Evolutionary conservation across 768 basidiomycete species (phyloP).

Genomic region (Leccinum broughii): DNA sequence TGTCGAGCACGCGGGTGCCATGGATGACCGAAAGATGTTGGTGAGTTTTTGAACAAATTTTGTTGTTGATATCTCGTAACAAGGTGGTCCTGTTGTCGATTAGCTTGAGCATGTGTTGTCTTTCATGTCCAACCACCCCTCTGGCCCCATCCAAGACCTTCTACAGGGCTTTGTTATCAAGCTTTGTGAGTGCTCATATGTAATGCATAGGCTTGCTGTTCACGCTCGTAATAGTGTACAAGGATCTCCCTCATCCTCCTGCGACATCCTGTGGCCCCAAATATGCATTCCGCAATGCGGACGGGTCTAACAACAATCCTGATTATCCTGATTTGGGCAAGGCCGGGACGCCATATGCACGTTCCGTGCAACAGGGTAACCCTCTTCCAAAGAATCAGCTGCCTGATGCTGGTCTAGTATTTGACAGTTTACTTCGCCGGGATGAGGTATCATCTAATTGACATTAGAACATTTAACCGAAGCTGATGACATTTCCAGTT

Average conservation of each 20-base stretch:
- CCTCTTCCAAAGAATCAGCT: constrained; percentile 66
- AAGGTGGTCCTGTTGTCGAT: neutral
- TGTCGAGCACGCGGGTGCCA: constrained; percentile 54
- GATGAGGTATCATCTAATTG: constrained; percentile 49
- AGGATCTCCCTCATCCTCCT: constrained; percentile 80
- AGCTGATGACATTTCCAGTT: constrained; percentile 46
- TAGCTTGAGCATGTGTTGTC: constrained; percentile 73
- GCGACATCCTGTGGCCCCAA: constrained; percentile 62
- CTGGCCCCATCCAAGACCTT: constrained; percentile 43
- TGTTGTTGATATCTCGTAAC: neutral
- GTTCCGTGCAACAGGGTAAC: constrained; percentile 72
- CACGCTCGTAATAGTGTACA: constrained; percentile 55
- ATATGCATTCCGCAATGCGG: constrained; percentile 70
- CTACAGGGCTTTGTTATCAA: constrained; percentile 44
- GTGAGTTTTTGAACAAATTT: constrained; percentile 41
- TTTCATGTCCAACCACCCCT: constrained; percentile 59
- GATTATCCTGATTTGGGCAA: constrained; percentile 70
- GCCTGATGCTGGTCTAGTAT: constrained; percentile 79
- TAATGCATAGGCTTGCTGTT: neutral
- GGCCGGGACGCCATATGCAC: constrained; percentile 77
- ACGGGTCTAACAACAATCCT: constrained; percentile 78
- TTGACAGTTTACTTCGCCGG: constrained; percentile 75
- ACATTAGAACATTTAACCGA: neutral
- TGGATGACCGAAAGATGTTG: constrained; percentile 78
- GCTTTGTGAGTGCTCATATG: constrained; percentile 47